Evolutionary conservation across 176 grass and related monocot species (phyloP).

Genomic region (Oryza brachyantha): DNA sequence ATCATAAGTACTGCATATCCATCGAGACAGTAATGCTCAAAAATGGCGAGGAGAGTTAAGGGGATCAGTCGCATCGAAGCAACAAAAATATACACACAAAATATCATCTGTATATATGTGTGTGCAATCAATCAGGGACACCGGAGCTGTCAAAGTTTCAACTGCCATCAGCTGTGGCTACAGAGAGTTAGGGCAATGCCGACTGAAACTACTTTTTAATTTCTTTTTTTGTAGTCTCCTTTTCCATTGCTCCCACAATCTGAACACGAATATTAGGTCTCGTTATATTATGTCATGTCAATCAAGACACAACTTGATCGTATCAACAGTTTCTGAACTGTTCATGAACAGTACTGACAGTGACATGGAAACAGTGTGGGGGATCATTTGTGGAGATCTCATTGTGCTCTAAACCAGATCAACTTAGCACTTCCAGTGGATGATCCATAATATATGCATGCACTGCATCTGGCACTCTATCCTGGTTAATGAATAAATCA

Average conservation of each 20-base stretch:
- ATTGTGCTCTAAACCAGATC: neutral
- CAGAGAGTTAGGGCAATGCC: neutral
- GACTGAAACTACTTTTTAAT: no score
- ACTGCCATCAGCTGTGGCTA: neutral
- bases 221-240: no score
- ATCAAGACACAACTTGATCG: neutral
- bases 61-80: constrained; percentile 17
- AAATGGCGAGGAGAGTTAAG: constrained; percentile 28
- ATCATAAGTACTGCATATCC: neutral
- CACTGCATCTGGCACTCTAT: neutral
- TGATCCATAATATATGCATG: no score
- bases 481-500: neutral
- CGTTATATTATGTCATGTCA: constrained; percentile 23
- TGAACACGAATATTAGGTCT: constrained; percentile 6
- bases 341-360: neutral
- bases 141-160: neutral
- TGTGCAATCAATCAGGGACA: neutral
- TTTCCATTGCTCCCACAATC: no score
- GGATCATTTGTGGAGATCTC: neutral
- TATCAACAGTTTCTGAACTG: neutral
- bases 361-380: neutral
- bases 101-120: no score
- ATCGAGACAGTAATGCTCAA: constrained; percentile 11
- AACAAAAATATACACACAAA: constrained; percentile 7
- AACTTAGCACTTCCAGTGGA: neutral